phyloP scores from a whole-genome alignment of 768 basidiomycete species.

The Exidia glandulosa region DNA sequence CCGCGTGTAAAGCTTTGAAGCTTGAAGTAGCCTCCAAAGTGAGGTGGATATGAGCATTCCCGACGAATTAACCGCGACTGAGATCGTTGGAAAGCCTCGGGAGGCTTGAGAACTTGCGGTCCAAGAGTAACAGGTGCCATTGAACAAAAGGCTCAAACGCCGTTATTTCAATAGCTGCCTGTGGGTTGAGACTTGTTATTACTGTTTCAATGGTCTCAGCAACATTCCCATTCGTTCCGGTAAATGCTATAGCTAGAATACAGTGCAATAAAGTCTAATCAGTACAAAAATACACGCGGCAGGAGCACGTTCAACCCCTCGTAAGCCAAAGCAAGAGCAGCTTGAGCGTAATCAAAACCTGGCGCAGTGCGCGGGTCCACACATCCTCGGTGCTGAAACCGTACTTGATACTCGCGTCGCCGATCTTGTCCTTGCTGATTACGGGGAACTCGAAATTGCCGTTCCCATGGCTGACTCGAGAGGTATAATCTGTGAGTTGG shows the following conservation, averaged over 20 bases:
- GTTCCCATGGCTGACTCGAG: conserved; percentile 11
- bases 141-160: no score
- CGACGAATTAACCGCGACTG: no score
- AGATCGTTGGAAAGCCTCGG: no score
- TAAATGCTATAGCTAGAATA: background rate
- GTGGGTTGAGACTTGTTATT: no score
- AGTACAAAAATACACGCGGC: no score
- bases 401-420: conserved; percentile 86
- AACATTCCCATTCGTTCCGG: background rate
- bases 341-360: conserved; percentile 82
- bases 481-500: conserved; percentile 81
- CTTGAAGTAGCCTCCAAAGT: no score
- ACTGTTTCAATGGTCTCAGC: background rate
- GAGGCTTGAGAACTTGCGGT: no score
- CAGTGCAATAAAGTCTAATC: background rate
- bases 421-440: conserved; percentile 88
- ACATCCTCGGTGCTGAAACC: conserved; percentile 93
- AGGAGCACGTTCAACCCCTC: background rate
- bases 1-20: no score
- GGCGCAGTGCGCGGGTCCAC: conserved; percentile 89
- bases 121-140: no score
- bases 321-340: conserved; percentile 82
- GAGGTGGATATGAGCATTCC: no score
- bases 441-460: conserved; percentile 5
- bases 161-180: no score